A percentile compares a stretch with the other conserved stretches of the same genome.
phyloP scores from a whole-genome alignment of 2,329 filamentous ascomycete species.

The Fusarium palustre region DNA sequence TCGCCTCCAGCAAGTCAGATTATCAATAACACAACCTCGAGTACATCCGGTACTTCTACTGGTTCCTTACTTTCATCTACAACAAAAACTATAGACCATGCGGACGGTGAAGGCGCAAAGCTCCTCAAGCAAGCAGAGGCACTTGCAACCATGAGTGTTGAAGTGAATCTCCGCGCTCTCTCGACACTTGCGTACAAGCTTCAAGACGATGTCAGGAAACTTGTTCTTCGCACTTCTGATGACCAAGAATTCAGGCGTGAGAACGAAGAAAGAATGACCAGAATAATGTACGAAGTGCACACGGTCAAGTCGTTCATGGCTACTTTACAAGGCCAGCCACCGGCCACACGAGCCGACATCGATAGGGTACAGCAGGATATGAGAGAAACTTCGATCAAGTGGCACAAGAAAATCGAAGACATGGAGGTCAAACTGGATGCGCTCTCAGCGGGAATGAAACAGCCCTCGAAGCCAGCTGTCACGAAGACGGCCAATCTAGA shows the following conservation, averaged over 20 bases:
- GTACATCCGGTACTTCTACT: background rate
- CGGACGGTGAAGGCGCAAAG: background rate
- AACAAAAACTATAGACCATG: background rate
- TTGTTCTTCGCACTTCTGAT: slow-evolving; percentile 44
- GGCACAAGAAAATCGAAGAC: slow-evolving; percentile 42
- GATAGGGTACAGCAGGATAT: slow-evolving; percentile 41
- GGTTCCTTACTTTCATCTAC: background rate
- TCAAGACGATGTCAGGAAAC: slow-evolving; percentile 46
- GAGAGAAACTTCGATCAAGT: slow-evolving; percentile 23
- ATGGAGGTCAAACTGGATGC: slow-evolving; percentile 42
- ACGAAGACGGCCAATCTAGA: slow-evolving; percentile 25
- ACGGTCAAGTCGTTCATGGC: slow-evolving; percentile 48
- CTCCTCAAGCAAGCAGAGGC: slow-evolving; percentile 49
- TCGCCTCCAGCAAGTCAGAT: slow-evolving; percentile 13
- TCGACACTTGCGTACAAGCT: slow-evolving; percentile 47
- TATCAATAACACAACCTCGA: background rate
- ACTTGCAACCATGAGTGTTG: slow-evolving; percentile 54
- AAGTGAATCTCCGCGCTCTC: slow-evolving; percentile 52
- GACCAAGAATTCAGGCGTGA: slow-evolving; percentile 48
- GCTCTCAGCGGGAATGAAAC: slow-evolving; percentile 41
- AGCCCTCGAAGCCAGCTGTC: slow-evolving; percentile 36
- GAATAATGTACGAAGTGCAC: slow-evolving; percentile 49
- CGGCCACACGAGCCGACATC: slow-evolving; percentile 27
- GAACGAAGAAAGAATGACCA: slow-evolving; percentile 48
- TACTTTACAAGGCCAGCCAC: slow-evolving; percentile 7